Conservation (phyloP, 2,329 filamentous ascomycete genomes). For the Paraconiothyrium sp. region DNA sequence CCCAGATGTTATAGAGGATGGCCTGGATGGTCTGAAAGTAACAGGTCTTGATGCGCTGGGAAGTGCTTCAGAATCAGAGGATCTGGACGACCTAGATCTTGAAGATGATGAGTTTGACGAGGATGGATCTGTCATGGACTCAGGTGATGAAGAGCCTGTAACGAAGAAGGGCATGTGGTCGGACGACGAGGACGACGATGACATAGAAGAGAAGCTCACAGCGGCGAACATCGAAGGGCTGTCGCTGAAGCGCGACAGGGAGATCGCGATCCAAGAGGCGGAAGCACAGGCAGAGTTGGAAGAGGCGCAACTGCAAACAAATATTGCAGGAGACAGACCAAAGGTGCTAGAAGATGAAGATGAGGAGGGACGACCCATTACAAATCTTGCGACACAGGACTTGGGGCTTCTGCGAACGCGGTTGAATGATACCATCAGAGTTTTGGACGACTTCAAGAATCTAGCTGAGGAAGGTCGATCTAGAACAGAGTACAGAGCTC, state of each 20-base stretch:
- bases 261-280: slow-evolving; percentile 79
- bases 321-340: slow-evolving; percentile 82
- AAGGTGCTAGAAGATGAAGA: slow-evolving; percentile 71
- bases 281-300: slow-evolving; percentile 87
- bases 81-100: slow-evolving; percentile 50
- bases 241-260: slow-evolving; percentile 81
- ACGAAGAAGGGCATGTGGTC: slow-evolving; percentile 80
- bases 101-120: slow-evolving; percentile 54
- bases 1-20: slow-evolving; percentile 55
- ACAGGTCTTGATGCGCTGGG: slow-evolving; percentile 52
- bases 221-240: slow-evolving; percentile 96
- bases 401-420: slow-evolving; percentile 86
- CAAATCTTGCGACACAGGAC: slow-evolving; percentile 78
- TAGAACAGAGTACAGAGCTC: slow-evolving; percentile 85
- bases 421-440: slow-evolving; percentile 92
- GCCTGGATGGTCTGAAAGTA: slow-evolving; percentile 44
- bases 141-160: slow-evolving; percentile 61
- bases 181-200: slow-evolving; percentile 94
- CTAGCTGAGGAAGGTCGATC: slow-evolving; percentile 82
- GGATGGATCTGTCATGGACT: slow-evolving; percentile 64
- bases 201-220: slow-evolving; percentile 87
- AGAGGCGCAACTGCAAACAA: slow-evolving; percentile 88
- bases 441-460: slow-evolving; percentile 87
- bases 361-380: slow-evolving; percentile 64
- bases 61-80: slow-evolving; percentile 49